phyloP scores from a whole-genome alignment of 2,329 filamentous ascomycete species.

The Colletotrichum gigasporum region DNA sequence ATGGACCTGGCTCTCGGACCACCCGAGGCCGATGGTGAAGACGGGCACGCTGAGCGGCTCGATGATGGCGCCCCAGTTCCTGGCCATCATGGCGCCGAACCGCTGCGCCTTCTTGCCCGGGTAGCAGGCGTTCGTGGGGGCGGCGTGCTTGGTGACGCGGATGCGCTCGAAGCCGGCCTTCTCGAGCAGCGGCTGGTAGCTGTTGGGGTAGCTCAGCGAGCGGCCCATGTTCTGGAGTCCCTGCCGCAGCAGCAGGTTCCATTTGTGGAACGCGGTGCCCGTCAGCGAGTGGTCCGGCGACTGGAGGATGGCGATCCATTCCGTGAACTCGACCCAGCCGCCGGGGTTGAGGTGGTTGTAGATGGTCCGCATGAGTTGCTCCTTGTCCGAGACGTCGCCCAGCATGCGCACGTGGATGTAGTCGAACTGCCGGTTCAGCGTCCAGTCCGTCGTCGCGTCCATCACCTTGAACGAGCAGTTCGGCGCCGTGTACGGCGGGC shows the following conservation, averaged over 20 bases:
- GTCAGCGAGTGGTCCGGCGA: constrained; percentile 43
- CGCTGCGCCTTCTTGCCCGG: constrained; percentile 41
- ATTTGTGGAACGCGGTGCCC: constrained; percentile 41
- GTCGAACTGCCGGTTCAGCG: constrained; percentile 38
- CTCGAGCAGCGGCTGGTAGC: constrained; percentile 37
- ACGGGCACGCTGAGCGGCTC: constrained; percentile 44
- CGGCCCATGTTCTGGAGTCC: constrained; percentile 41
- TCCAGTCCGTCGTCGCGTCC: constrained; percentile 40
- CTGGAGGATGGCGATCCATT: constrained; percentile 43
- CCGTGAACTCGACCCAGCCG: constrained; percentile 42
- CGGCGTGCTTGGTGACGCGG: constrained; percentile 39
- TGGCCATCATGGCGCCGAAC: constrained; percentile 40
- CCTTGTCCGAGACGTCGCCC: constrained; percentile 39
- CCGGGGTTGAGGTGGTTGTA: constrained; percentile 40
- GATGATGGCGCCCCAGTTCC: constrained; percentile 37
- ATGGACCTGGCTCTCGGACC: constrained; percentile 43
- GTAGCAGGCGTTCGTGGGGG: constrained; percentile 40
- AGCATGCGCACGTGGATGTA: constrained; percentile 44
- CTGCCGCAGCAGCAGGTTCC: constrained; percentile 40
- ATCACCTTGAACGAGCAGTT: constrained; percentile 42
- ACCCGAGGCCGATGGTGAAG: constrained; percentile 48
- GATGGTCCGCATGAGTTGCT: constrained; percentile 38
- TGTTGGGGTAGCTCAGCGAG: constrained; percentile 39
- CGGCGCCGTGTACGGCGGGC: constrained; percentile 35
- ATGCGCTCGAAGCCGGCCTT: constrained; percentile 38